Base-by-base conservation (phyloP, 1,284 basidiomycete species). In the Marasmius oreades region DNA sequence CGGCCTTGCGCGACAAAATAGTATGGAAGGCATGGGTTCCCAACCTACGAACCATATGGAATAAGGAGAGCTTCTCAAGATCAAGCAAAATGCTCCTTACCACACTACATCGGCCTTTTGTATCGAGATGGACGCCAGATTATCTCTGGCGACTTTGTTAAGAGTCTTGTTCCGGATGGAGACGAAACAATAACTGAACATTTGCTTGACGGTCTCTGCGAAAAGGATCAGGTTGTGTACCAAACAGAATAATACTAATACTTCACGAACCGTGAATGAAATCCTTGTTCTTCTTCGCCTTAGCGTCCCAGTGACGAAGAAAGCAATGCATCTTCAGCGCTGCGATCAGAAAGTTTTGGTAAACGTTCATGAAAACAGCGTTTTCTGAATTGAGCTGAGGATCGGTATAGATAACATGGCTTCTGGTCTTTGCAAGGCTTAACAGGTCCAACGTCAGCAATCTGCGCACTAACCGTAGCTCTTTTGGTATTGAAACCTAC, bases 261-360 rank as follows among this genome's bases (percentile, higher is more conserved):
- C 20, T 4, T 28, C 23, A 73, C 81, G 37, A 65, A 89, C 85
- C 75, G 48, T 77, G 73, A 53, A 90, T 71, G 66, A 84, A 86
- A 46, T 64, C 66, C 50, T 69, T 63, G 59, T 79, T 79, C 56
- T 72, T 76, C 36, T 63, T 66, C n/a, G 73, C 61, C 52, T 77
- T 73, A 6, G 74, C 61, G n/a, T 77, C 75, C 84, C 81, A 87
- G 46, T 79, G 77, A 45, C 77, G 76, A 36, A 96, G 75, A 69
- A 97, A 98, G 52, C 84, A 80, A 52, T 92, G 85, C 77, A 95
- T 90, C 73, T 95, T 98, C 78, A 95, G 87, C 0, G 92, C 92
- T 1, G 86, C 81, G 23, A 96, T 70, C n/a, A 92, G 72, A 65
- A 95, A 91, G 64, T 88, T 90, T 69, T 95, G 86, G 67, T 94